A percentile compares a stretch with the other conserved stretches of the same genome.
phyloP scores from a whole-genome alignment of 371 early-diverging fungal genomes.

The Lichtheimia ornata region DNA sequence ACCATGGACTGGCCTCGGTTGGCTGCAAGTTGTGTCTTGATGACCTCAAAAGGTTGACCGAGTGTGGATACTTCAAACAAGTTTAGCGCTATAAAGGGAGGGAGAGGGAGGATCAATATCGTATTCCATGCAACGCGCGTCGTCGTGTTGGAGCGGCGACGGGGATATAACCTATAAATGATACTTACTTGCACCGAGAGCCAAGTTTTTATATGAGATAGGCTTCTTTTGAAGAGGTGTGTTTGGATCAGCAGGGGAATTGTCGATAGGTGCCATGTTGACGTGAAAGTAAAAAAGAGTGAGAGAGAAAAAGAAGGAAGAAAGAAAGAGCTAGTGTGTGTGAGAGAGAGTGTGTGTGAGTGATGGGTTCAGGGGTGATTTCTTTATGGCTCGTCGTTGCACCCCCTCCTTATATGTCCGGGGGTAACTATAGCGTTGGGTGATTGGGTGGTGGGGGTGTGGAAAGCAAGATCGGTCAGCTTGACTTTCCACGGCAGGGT shows the following conservation, averaged over 20 bases:
- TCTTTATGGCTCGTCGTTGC: constrained; percentile 7
- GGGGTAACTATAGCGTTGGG: neutral
- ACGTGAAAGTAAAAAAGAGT: constrained; percentile 2
- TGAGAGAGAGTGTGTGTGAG: neutral
- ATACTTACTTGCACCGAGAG: constrained; percentile 53
- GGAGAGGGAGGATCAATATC: neutral
- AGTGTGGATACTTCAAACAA: constrained; percentile 86
- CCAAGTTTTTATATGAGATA: constrained; percentile 64
- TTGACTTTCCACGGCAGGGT: constrained; percentile 8
- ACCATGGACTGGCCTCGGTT: constrained; percentile 76
- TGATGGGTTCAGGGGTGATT: neutral
- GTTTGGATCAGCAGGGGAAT: constrained; percentile 33
- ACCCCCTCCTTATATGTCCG: constrained; percentile 3
- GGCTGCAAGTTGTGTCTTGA: constrained; percentile 89
- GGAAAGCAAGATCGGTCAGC: neutral
- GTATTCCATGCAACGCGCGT: neutral
- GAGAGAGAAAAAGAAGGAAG: neutral
- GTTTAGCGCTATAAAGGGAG: constrained; percentile 50
- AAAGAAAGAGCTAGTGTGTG: constrained; percentile 1
- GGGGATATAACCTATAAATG: neutral
- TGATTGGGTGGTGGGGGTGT: neutral
- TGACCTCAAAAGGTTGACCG: constrained; percentile 90
- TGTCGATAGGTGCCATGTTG: constrained; percentile 22
- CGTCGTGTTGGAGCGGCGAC: neutral
- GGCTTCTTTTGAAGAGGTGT: constrained; percentile 53